Evolutionary conservation across 148 eudicot species (phyloP), one percentile per base, ranked within the genome.

Genomic region (Nyssa sinensis): DNA sequence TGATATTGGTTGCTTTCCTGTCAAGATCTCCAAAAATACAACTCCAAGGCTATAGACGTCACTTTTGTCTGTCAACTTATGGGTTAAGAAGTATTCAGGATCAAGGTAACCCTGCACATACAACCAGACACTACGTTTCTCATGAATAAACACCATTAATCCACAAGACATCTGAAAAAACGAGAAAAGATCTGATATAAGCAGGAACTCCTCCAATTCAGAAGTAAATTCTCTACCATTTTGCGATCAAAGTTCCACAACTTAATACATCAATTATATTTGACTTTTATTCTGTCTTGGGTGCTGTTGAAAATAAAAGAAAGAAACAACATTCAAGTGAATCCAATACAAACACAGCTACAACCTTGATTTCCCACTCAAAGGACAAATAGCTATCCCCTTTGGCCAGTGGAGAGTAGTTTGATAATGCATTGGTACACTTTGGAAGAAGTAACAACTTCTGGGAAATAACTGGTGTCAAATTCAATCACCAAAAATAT

Each of bases 31-130:
- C 73, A 92, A 81, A 80, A 90, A 86, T 55, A 92, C 97, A 47
- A 92, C 87, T 32, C 97, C 94, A 34, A 92, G 86, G 85, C 97
- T 90, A 75, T 93, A 93, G 33, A 93, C 93, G 58, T 93, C 97
- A 30, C 97, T 93, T 77, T 90, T 93, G 75, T 90, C 97, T 1
- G 97, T 88, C 69, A 93, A 69, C 75, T 88, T 87, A 75, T 85
- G 91, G 69, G 95, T 93, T 85, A 93, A 80, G 78, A 87, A 80
- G 77, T 93, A 93, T 66, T 90, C 97, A 13, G 97, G 97, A 79
- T 93, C 97, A 60, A 93, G 88, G 76, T 93, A 93, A 66, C 97
- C 97, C 97, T 93, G 89, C 82, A 83, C 62, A 23, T 29, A 16
- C 10, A 66, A 31, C n/a, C 9, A 49, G 9, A 21, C 19, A 62